Conservation (phyloP, 176 grass and related monocot genomes). For the Dactylis glomerata region DNA sequence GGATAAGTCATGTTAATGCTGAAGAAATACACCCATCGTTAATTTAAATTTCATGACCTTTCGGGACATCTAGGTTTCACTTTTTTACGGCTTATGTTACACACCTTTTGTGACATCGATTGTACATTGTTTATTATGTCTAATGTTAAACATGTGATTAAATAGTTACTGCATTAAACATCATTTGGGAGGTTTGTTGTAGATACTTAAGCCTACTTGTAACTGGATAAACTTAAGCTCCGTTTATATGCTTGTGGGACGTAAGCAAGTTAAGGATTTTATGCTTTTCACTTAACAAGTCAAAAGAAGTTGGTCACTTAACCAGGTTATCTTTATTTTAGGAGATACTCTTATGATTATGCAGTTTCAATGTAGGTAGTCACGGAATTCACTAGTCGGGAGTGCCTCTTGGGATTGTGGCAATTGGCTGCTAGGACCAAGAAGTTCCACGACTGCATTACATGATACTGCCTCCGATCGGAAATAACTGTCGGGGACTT, state of each 20-base stretch:
- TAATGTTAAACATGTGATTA: background rate
- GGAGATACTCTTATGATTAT: background rate
- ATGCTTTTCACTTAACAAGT: slow-evolving; percentile 1
- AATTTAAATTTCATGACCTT: background rate
- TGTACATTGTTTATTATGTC: background rate
- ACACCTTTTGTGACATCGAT: background rate
- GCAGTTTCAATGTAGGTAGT: background rate
- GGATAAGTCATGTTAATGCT: background rate
- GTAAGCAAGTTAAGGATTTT: background rate
- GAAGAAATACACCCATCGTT: background rate
- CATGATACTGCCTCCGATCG: no score
- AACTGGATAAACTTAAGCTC: slow-evolving; percentile 3
- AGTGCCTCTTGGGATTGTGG: background rate
- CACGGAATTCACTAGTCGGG: background rate
- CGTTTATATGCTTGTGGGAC: background rate
- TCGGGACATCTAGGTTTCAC: background rate
- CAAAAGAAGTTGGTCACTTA: background rate
- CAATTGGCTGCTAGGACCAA: background rate
- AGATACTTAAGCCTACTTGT: background rate
- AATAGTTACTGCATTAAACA: background rate
- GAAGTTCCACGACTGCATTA: background rate
- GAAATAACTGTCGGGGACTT: no score
- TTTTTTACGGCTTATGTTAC: background rate
- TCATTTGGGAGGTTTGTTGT: background rate
- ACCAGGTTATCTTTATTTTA: background rate